A percentile compares a stretch with the other conserved stretches of the same genome.
Evolutionary conservation across 1,139 yeast genomes (phyloP).

Genomic region (Lodderomyces margitis): DNA sequence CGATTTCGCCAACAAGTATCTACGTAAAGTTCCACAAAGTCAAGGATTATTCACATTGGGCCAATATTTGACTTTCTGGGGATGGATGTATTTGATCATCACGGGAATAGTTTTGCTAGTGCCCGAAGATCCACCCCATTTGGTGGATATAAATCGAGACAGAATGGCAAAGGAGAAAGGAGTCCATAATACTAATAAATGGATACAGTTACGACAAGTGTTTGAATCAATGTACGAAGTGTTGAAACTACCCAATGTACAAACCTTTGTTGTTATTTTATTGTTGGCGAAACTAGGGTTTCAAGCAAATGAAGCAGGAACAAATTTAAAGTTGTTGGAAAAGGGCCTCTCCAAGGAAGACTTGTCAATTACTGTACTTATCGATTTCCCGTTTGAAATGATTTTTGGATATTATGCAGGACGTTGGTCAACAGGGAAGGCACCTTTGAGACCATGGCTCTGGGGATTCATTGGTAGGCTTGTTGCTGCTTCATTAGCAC

Average conservation of each 20-base stretch:
- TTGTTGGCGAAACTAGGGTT: slow-evolving; percentile 85
- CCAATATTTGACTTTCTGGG: slow-evolving; percentile 76
- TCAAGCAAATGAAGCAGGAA: slow-evolving; percentile 94
- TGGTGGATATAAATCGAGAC: slow-evolving; percentile 39
- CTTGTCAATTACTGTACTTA: slow-evolving; percentile 84
- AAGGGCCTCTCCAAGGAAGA: slow-evolving; percentile 93
- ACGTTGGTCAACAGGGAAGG: slow-evolving; percentile 79
- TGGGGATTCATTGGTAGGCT: slow-evolving; percentile 86
- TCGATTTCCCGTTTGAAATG: slow-evolving; percentile 95
- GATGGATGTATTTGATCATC: slow-evolving; percentile 64
- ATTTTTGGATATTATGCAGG: slow-evolving; percentile 95
- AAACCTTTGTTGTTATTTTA: slow-evolving; percentile 70
- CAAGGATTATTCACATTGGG: slow-evolving; percentile 71
- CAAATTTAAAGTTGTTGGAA: slow-evolving; percentile 87
- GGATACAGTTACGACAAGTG: slow-evolving; percentile 43
- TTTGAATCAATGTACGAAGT: slow-evolving; percentile 78
- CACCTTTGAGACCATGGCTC: slow-evolving; percentile 84
- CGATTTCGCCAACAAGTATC: slow-evolving; percentile 85
- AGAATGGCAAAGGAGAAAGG: slow-evolving; percentile 35
- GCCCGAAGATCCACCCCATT: slow-evolving; percentile 65
- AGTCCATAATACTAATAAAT: slow-evolving; percentile 26
- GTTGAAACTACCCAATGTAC: slow-evolving; percentile 72
- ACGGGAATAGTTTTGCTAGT: slow-evolving; percentile 56
- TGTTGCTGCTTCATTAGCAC: slow-evolving; percentile 73
- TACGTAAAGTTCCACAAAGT: slow-evolving; percentile 59